phyloP scores from a whole-genome alignment of 441 rosid genomes.

The Adansonia madagascariensis region DNA sequence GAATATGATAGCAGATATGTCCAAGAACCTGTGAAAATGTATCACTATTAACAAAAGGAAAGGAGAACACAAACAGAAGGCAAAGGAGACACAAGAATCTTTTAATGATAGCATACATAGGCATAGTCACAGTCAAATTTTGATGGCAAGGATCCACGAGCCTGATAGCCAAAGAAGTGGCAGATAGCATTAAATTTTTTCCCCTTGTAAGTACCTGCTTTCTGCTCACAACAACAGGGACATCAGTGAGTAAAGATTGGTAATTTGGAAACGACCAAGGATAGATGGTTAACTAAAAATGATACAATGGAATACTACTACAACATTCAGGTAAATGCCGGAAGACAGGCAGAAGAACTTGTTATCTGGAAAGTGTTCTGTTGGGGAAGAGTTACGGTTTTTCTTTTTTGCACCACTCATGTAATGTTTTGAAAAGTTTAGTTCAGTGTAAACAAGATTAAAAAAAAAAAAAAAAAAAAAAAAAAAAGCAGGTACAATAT shows the following conservation, averaged over 20 bases:
- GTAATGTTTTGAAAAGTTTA: not conserved
- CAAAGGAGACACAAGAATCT: not conserved
- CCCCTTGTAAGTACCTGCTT: slow-evolving; percentile 82
- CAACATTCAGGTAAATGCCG: not conserved
- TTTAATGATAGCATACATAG: slow-evolving; percentile 59
- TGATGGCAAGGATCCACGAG: slow-evolving; percentile 96
- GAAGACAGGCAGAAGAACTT: slow-evolving; percentile 14
- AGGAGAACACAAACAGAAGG: not conserved
- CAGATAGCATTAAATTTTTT: slow-evolving; percentile 16
- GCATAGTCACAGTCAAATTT: slow-evolving; percentile 98
- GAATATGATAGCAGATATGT: slow-evolving; percentile 87
- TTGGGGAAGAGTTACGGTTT: not conserved
- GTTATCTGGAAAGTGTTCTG: not conserved
- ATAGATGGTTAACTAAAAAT: not conserved
- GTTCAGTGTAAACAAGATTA: slow-evolving; percentile 3
- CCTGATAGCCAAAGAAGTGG: slow-evolving; percentile 75
- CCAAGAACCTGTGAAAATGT: slow-evolving; percentile 76
- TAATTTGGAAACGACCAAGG: not conserved
- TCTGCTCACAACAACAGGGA: slow-evolving; percentile 45
- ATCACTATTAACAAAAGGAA: slow-evolving; percentile 9
- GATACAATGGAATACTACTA: not conserved
- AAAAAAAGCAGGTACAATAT: not conserved
- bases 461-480: no score
- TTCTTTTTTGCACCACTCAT: not conserved
- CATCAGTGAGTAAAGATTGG: not conserved